Evolutionary conservation across 2,329 filamentous ascomycete species (phyloP).

Genomic region (Scytalidium lignicola): DNA sequence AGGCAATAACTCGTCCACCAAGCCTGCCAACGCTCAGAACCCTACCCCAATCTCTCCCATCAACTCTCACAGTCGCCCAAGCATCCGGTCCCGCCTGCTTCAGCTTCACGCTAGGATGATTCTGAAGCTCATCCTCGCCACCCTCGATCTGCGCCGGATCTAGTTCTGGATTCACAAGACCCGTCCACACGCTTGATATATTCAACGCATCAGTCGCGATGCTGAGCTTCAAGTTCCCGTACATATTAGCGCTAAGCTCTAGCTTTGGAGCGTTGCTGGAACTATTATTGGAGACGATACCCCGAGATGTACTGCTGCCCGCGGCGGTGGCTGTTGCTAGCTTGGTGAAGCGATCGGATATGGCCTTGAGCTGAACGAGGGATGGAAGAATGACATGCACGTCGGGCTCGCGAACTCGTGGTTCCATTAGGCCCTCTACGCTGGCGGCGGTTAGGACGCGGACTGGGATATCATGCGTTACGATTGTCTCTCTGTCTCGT

Average conservation of each 20-base stretch:
- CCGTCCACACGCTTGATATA: slow-evolving; percentile 81
- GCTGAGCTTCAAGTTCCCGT: slow-evolving; percentile 74
- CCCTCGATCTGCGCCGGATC: slow-evolving; percentile 69
- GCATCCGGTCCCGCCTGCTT: slow-evolving; percentile 69
- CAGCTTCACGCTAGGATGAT: slow-evolving; percentile 79
- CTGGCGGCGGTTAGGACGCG: slow-evolving; percentile 77
- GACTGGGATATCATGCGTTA: slow-evolving; percentile 95
- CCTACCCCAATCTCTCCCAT: slow-evolving; percentile 88
- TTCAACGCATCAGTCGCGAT: slow-evolving; percentile 79
- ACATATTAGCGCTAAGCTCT: slow-evolving; percentile 90
- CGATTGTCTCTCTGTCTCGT: slow-evolving; percentile 79
- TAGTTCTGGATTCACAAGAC: slow-evolving; percentile 79
- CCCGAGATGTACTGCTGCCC: slow-evolving; percentile 16
- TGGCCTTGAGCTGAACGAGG: slow-evolving; percentile 82
- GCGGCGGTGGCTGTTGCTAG: slow-evolving; percentile 55
- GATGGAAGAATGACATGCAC: slow-evolving; percentile 89
- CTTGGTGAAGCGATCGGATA: slow-evolving; percentile 92
- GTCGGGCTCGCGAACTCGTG: slow-evolving; percentile 82
- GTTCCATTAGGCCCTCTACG: slow-evolving; percentile 93
- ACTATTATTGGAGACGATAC: slow-evolving; percentile 10
- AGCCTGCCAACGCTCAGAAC: slow-evolving; percentile 90
- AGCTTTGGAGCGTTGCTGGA: slow-evolving; percentile 55
- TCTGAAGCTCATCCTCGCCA: slow-evolving; percentile 60
- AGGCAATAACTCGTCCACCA: slow-evolving; percentile 88
- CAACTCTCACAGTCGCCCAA: slow-evolving; percentile 87